Conservation (phyloP, 768 basidiomycete genomes). For the Boletus sp. region DNA sequence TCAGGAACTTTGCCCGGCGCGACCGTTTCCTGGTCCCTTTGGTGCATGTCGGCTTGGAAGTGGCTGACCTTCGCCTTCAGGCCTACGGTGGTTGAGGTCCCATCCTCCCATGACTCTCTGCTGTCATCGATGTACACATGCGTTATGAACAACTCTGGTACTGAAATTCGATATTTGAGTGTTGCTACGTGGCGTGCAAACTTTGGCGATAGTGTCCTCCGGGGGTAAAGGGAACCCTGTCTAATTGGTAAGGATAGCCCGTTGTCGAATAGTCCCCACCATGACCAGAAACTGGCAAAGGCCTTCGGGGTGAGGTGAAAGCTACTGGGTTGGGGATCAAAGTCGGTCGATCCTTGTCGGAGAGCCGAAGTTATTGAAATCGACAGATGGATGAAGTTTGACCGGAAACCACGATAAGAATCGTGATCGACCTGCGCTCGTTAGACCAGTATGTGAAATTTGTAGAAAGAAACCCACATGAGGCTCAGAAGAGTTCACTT, state of each 20-base stretch:
- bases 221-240: slow-evolving; percentile 80
- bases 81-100: slow-evolving; percentile 78
- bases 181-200: slow-evolving; percentile 87
- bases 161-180: slow-evolving; percentile 81
- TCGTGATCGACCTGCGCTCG: slow-evolving; percentile 49
- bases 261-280: slow-evolving; percentile 86
- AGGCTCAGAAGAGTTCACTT: slow-evolving; percentile 36
- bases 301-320: slow-evolving; percentile 83
- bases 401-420: slow-evolving; percentile 86
- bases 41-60: slow-evolving; percentile 89
- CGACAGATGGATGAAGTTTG: slow-evolving; percentile 91
- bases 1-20: slow-evolving; percentile 56
- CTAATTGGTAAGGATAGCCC: slow-evolving; percentile 79
- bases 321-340: slow-evolving; percentile 50
- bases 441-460: not conserved
- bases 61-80: slow-evolving; percentile 80
- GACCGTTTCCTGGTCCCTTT: slow-evolving; percentile 78
- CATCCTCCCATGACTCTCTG: slow-evolving; percentile 76
- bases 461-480: slow-evolving; percentile 43
- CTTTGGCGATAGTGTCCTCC: slow-evolving; percentile 74
- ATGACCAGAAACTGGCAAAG: slow-evolving; percentile 88
- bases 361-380: slow-evolving; percentile 77
- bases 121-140: slow-evolving; percentile 86
- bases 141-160: slow-evolving; percentile 78
- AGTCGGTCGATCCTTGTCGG: slow-evolving; percentile 22